Conservation (phyloP, 495 filamentous ascomycete genomes). For the Arthonia radiata region DNA sequence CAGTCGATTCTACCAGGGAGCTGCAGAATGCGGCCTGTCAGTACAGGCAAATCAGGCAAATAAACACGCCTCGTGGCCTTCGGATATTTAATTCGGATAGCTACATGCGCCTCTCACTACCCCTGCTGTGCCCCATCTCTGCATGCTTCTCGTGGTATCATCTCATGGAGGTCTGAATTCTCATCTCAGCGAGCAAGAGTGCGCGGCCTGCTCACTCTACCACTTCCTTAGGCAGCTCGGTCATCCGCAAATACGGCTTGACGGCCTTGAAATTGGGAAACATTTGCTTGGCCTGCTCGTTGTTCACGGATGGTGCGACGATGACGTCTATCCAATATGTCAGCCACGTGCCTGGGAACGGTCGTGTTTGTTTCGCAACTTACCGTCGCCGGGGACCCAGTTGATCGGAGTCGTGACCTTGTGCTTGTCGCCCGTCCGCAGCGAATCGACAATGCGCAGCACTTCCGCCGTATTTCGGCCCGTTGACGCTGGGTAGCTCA, state of each 20-base stretch:
- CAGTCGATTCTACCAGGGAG: no score
- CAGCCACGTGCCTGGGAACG: slow-evolving; percentile 17
- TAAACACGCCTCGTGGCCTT: no score
- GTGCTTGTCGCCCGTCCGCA: slow-evolving; percentile 95
- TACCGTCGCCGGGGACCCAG: slow-evolving; percentile 35
- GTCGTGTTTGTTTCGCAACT: slow-evolving; percentile 12
- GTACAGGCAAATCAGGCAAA: no score
- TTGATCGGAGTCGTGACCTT: slow-evolving; percentile 82
- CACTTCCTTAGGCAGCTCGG: slow-evolving; percentile 17
- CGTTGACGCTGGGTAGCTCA: slow-evolving; percentile 91
- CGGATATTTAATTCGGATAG: no score
- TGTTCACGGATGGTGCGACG: slow-evolving; percentile 70
- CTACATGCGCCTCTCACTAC: no score
- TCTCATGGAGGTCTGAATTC: no score
- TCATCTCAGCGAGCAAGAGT: no score
- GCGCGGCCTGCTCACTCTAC: no score
- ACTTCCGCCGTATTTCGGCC: slow-evolving; percentile 94
- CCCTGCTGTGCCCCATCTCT: no score
- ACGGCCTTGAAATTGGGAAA: slow-evolving; percentile 81
- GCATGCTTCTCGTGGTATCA: no score
- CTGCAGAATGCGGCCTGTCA: no score
- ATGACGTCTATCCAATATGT: slow-evolving; percentile 41
- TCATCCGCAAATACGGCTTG: slow-evolving; percentile 54
- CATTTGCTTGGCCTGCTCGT: slow-evolving; percentile 60
- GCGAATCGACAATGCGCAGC: slow-evolving; percentile 79